Percentiles rank a stretch among this genome's conserved stretches.
Conservation (phyloP, 352 stramenopile genomes). For the Globisporangium rhizosaccharum region DNA sequence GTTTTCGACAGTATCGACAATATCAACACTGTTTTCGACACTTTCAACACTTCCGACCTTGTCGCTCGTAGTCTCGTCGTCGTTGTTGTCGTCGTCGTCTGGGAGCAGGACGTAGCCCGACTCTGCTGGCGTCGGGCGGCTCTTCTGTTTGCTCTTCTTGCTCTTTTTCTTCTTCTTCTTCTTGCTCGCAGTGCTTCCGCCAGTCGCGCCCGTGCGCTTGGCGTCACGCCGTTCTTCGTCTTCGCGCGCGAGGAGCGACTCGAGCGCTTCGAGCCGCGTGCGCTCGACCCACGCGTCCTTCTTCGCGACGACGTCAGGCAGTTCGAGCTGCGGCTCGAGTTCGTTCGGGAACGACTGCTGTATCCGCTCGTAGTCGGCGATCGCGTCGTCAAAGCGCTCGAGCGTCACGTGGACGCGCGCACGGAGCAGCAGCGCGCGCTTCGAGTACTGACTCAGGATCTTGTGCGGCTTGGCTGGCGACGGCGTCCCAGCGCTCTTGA, state of each 20-base stretch:
- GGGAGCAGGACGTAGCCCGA: conserved; percentile 31
- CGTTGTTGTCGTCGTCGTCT: conserved; percentile 46
- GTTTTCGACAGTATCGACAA: background rate
- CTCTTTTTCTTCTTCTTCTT: conserved; percentile 56
- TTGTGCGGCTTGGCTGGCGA: conserved; percentile 19
- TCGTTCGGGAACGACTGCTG: conserved; percentile 56
- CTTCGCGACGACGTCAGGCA: conserved; percentile 46
- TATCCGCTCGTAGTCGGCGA: conserved; percentile 59
- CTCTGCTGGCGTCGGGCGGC: conserved; percentile 27
- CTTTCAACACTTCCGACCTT: background rate
- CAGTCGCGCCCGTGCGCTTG: background rate
- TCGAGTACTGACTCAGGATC: conserved; percentile 51
- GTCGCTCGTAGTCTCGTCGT: conserved; percentile 3
- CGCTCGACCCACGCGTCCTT: conserved; percentile 32
- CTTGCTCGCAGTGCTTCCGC: background rate
- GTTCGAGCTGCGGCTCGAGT: conserved; percentile 75
- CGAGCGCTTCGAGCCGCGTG: conserved; percentile 41
- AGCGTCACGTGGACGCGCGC: conserved; percentile 38
- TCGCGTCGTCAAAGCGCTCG: conserved; percentile 52
- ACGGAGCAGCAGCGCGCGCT: conserved; percentile 45
- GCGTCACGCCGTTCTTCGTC: conserved; percentile 22
- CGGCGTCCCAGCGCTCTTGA: background rate
- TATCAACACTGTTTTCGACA: conserved; percentile 1
- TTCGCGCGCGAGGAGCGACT: conserved; percentile 34
- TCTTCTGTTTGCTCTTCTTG: conserved; percentile 73